Base-by-base conservation (phyloP, 352 stramenopile genomes). In the Phytophthora fragariae region DNA sequence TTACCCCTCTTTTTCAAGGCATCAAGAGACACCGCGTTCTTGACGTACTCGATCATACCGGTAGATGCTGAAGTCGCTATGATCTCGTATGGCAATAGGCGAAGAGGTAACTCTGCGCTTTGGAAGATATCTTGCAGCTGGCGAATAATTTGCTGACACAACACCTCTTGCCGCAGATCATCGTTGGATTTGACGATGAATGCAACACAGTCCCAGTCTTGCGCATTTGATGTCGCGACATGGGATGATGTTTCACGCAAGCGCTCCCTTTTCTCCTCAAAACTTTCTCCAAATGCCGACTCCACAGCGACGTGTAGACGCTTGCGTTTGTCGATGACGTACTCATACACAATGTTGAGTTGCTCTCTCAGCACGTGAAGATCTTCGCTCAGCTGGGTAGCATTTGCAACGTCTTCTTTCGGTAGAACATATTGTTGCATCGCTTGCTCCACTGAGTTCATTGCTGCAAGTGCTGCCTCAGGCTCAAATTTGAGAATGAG, bases 181-280 rank as follows among this genome's bases (percentile, higher is more conserved):
- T 99, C 98, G 73, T 99, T 99, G 9, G 93, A 98, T 78, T 99
- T 99, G 7, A 99, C 95, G 79, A 99, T 99, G 53, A 99, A 95
- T 33, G 91, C 90, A 11, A 93, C 85, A 49, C 85, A 92, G 54
- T 94, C 83, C 89, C 89, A 96, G 47, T 80, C 73, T 8, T 61
- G 69, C 10, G 76, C 72, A 12, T 78, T 55, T 8, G 55, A 75
- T 44, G 53, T 39, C 31, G 72, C 62, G 24, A 88, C 35, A 39
- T 89, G 70, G 1, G 76, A 83, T 12, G 85, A 93, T 39, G 72
- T 84, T 65, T 81, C 73, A 10, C 86, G 85, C 29, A 96, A 80
- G 0, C 89, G 85, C 54, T 90, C 78, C 21, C 68, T 82, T 70
- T 93, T 94, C 62, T 93, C 83, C 68, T 96, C 85, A 69, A 94